Evolutionary conservation across 495 filamentous ascomycete species (phyloP), one percentile per base, ranked within the genome.

Genomic region (Aspergillus conjunctus): DNA sequence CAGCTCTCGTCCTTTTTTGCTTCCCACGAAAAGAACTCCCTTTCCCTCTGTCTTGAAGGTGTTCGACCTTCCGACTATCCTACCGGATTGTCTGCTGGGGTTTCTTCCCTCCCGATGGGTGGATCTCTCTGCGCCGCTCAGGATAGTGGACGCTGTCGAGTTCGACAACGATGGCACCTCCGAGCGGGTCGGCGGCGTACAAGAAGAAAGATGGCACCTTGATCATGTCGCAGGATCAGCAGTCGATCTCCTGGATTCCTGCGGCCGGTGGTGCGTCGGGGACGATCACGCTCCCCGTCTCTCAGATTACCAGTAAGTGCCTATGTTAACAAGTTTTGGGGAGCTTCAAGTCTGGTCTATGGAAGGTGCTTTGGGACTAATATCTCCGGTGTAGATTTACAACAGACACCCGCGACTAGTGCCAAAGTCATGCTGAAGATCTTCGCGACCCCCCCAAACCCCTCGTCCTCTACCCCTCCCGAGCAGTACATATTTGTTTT

Each of bases 181-280:
- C 83, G 55, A 85, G 83, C 73, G 91, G 86, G 68, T 82, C 83
- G 60, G 88, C 91, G 58, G 81, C 86, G 54, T 97, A 93, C 82
- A 98, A 97, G 79, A 98, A 98, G 81, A 92, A 93, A 77, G 92
- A 97, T 80, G 94, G 94, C 70, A 85, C 83, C 66, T 80, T 98
- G 69, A 83, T 83, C 49, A 77, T 97, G 52, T 81, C 88, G 30
- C 77, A 80, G 34, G 89, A 93, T 76, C 79, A 82, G 58, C 81
- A 81, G 62, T 85, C 84, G 37, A 81, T 98, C 46, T 87, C 84
- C 69, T 98, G 93, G 93, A 90, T 84, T 6, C 89, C 92, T 1
- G 68, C 67, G 6, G 73, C 66, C 3, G 77, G 83, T 17, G 77
- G 79, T 60, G 79, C 79, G 33, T 75, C 81, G 15, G 79, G 74